phyloP scores from a whole-genome alignment of 768 basidiomycete genomes.

The Amanita brunnescens region DNA sequence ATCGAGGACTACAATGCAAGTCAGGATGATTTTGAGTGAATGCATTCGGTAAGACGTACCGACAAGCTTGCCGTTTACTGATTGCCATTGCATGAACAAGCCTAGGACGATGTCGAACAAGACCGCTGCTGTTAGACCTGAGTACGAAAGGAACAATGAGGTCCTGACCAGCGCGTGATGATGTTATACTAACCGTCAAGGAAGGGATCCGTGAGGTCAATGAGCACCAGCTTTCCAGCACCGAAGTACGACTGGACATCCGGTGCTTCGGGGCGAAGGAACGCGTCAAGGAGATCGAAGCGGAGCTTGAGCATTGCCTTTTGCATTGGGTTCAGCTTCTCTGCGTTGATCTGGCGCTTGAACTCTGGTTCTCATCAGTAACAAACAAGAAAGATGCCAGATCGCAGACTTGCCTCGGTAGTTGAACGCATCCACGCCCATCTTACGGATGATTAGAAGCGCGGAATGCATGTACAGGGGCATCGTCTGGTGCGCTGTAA shows the following conservation, averaged over 20 bases:
- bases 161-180: slow-evolving; percentile 11
- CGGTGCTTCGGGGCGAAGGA: slow-evolving; percentile 21
- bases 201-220: slow-evolving; percentile 47
- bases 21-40: neutral
- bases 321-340: slow-evolving; percentile 33
- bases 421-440: neutral
- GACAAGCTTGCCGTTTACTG: slow-evolving; percentile 11
- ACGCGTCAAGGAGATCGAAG: slow-evolving; percentile 35
- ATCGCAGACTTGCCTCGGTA: slow-evolving; percentile 7
- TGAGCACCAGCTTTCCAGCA: slow-evolving; percentile 35
- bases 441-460: slow-evolving; percentile 9
- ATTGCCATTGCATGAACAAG: slow-evolving; percentile 11
- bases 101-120: slow-evolving; percentile 39
- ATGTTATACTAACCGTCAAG: slow-evolving; percentile 28
- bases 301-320: slow-evolving; percentile 34
- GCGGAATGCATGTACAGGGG: slow-evolving; percentile 13
- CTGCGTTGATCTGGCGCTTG: slow-evolving; percentile 24
- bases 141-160: neutral
- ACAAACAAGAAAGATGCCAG: slow-evolving; percentile 11
- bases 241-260: slow-evolving; percentile 22
- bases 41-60: slow-evolving; percentile 4
- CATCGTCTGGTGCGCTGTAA: slow-evolving; percentile 7
- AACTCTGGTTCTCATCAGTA: slow-evolving; percentile 27
- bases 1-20: slow-evolving; percentile 28
- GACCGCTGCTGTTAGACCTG: slow-evolving; percentile 10